Evolutionary conservation across 495 filamentous ascomycete species (phyloP), one percentile per base, ranked within the genome.

Genomic region (Cercophora samala): DNA sequence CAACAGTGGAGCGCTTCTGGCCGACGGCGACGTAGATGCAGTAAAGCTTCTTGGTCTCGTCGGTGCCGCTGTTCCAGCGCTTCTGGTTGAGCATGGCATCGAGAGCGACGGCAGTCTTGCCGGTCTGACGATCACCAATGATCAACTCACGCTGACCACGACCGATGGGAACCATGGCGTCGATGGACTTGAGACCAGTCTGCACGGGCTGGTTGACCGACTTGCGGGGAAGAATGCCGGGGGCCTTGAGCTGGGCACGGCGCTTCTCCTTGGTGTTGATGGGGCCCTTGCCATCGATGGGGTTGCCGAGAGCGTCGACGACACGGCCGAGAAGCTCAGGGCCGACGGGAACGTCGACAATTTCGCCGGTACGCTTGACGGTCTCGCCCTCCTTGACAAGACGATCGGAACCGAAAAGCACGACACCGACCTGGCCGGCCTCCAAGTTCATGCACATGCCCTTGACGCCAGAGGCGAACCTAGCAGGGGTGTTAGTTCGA

Each of bases 371-470:
- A 88, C 95, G 96, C 89, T 96, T 98, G 81, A 99, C 95, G 69
- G 91, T 96, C 86, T 99, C 96, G 75, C 95, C 95, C 84, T 99
- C 96, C 88, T 93, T 96, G 86, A 99, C 95, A 75, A 97, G 88
- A 91, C 95, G 93, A 85, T 99, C 95, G 76, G 95, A 98, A 88
- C 95, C 95, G 85, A 99, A 99, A 73, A 99, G 89, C 88, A 99
- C 95, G 73, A 99, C 95, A 97, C 95, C 95, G 82, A 99, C 95
- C 84, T 98, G 96, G 81, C 95, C 95, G 81, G 95, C 95, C 85
- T 99, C 95, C 80, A 99, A 87, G 89, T 99, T 99, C 93, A 99
- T 97, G 91, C 96, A 98, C 95, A 99, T 99, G 81, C 95, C 95
- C 89, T 97, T 97, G 78, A 99, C 95, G 81, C 95, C 95, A 72